Evolutionary conservation across 2,329 filamentous ascomycete genomes (phyloP), one percentile per base, ranked within the genome.

Genomic region (Raffaelea arxii): DNA sequence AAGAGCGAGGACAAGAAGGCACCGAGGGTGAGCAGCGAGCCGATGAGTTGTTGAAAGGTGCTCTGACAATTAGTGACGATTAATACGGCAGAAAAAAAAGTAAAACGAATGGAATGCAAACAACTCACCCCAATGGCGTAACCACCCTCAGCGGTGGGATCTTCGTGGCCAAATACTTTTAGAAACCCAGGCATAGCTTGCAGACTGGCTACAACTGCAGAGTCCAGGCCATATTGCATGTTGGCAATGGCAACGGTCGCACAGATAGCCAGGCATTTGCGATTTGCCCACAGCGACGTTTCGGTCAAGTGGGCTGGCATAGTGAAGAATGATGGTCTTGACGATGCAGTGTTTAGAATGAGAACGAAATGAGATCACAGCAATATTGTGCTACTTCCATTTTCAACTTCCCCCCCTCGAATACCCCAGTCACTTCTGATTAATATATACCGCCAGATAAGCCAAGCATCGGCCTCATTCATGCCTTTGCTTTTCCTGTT

Each of bases 191-290:
- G 71, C 70, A 74, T 73, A 3, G 70, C 69, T 52, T 72, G 65
- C 4, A 72, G 56, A 3, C 65, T 67, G 9, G 65, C 66, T 0
- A 75, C 61, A 7, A 66, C 65, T 3, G 67, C 65, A 11, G 63
- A 68, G 55, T 75, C 70, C 6, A 75, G 64, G 3, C 70, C 71
- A 55, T 75, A 75, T 53, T 76, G 70, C 63, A 74, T 70, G 50
- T 70, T 73, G 4, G 70, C 68, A 25, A 70, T 60, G 4, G 70
- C 65, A 7, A 73, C 67, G 14, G 65, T 59, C 41, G 62, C 65
- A 55, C 70, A 72, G 49, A 72, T 67, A 10, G 62, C 37, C 12
- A 73, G 59, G 47, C 70, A 72, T 64, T 68, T 72, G 16, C 51
- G 51, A 42, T 53, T 53, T 6, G 47, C 51, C 51, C 51, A 51